Base-by-base conservation (phyloP, 2,329 filamentous ascomycete species). In the Aspergillus hiratsukae region DNA sequence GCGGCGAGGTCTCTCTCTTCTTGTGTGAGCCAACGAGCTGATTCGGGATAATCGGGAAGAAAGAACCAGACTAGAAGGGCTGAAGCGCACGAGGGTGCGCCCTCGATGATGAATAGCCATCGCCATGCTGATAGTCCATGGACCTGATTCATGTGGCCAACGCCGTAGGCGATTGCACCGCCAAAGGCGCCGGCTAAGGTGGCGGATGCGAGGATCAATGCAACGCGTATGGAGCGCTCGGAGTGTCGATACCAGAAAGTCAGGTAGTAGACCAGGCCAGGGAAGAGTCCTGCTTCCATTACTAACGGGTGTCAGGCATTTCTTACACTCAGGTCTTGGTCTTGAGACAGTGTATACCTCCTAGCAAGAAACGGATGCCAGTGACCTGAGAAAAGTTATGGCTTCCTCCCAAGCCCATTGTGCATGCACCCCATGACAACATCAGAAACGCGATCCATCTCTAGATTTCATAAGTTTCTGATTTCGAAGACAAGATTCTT, bases 151-250 rank as follows among this genome's bases (percentile, higher is more conserved):
- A 55, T 75, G 48, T 79, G 73, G 0, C 75, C 76, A 0, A 79
- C 72, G 0, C 74, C 81, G 55, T 81, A 85, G 1, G 83, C 84
- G 64, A 78, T 78, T 7, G 80, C 75, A 2, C 81, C 81, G 3
- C 81, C 80, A 62, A 84, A 83, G 0, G 79, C 80, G 35, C 72
- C 79, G 61, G 70, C 81, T 61, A 76, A 80, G 69, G 82, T 83
- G n/a, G 70, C 85, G 72, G 75, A 84, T 68, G 65, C 81, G 51
- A 82, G 70, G 64, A 79, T 76, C 58, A 81, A 77, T 0, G 81
- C 80, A 65, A 88, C 81, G 6, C 84, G 81, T 65, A 84, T 80
- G 1, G 79, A 81, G 21, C 81, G 75, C 66, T 86, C 83, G 3
- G 80, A 77, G 5, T 78, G 75, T 19, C 80, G 78, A 64, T 84